Conservation (phyloP, 306 rosid species). For the Cicer chorassanicum region DNA sequence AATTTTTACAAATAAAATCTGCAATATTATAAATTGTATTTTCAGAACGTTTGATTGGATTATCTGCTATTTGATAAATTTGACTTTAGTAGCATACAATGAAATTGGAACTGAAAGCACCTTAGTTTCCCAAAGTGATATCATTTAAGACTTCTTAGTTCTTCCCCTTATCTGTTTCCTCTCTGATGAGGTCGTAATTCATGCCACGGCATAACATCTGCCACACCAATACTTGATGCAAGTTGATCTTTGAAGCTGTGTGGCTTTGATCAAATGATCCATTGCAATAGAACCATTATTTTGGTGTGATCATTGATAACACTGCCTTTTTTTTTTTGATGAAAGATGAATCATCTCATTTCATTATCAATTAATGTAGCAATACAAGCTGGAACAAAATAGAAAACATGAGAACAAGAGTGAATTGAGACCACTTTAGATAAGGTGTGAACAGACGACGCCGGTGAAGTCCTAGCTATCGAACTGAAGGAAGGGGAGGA, state of each 20-base stretch:
- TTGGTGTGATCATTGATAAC: background rate
- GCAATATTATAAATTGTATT: background rate
- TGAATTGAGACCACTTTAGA: no score
- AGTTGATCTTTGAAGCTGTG: slow-evolving; percentile 4
- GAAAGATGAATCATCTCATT: no score
- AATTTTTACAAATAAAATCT: background rate
- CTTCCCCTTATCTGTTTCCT: background rate
- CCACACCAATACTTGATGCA: background rate
- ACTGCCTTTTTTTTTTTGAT: background rate
- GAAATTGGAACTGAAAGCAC: background rate
- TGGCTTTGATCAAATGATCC: background rate
- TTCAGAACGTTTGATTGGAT: slow-evolving; percentile 20
- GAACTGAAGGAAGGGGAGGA: no score
- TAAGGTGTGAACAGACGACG: no score
- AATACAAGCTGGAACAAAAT: no score
- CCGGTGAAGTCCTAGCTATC: no score
- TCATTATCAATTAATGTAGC: no score
- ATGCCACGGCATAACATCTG: background rate
- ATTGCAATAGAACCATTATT: slow-evolving; percentile 14
- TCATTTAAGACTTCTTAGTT: background rate
- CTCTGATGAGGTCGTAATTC: background rate
- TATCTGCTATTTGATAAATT: background rate
- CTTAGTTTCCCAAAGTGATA: background rate
- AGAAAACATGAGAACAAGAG: no score
- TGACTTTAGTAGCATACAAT: slow-evolving; percentile 1